Conservation (phyloP, 1,139 yeast species). For the Diutina sp. region DNA sequence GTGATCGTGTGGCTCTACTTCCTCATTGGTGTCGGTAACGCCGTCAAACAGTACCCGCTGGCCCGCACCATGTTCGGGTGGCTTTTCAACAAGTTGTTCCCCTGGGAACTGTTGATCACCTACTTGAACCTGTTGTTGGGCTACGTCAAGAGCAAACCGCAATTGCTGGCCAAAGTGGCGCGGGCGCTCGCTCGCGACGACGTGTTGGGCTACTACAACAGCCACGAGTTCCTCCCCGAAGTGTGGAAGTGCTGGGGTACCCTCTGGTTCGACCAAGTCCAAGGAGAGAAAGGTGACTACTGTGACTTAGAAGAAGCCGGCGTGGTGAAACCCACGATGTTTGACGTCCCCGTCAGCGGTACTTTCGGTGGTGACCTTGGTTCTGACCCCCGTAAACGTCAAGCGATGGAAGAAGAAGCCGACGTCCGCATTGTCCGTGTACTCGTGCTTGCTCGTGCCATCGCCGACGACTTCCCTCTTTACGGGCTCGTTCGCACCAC, state of each 20-base stretch:
- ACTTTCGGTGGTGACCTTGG: conserved; percentile 13
- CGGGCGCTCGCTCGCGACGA: neutral
- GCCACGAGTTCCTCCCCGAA: conserved; percentile 54
- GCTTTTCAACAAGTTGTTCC: conserved; percentile 42
- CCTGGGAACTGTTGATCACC: conserved; percentile 53
- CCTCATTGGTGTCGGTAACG: conserved; percentile 47
- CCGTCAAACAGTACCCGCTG: conserved; percentile 34
- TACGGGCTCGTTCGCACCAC: conserved; percentile 39
- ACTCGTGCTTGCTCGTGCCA: conserved; percentile 31
- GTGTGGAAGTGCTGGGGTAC: conserved; percentile 84
- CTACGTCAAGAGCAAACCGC: conserved; percentile 16
- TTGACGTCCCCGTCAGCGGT: conserved; percentile 60
- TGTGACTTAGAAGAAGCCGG: conserved; percentile 43
- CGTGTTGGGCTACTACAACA: conserved; percentile 22
- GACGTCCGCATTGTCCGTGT: conserved; percentile 40
- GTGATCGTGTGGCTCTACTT: conserved; percentile 62
- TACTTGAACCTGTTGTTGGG: conserved; percentile 43
- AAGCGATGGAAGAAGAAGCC: conserved; percentile 20
- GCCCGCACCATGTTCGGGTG: conserved; percentile 38
- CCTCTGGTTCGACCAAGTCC: conserved; percentile 56
- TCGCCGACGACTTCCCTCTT: conserved; percentile 34
- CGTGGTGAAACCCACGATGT: conserved; percentile 36
- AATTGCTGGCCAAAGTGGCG: conserved; percentile 7
- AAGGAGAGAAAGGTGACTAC: conserved; percentile 34
- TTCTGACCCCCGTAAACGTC: conserved; percentile 4